These are phyloP conservation scores for Termitomyces sp. DNA, from an alignment of 768 basidiomycete genomes.

Conservation along the genomic window DNA sequence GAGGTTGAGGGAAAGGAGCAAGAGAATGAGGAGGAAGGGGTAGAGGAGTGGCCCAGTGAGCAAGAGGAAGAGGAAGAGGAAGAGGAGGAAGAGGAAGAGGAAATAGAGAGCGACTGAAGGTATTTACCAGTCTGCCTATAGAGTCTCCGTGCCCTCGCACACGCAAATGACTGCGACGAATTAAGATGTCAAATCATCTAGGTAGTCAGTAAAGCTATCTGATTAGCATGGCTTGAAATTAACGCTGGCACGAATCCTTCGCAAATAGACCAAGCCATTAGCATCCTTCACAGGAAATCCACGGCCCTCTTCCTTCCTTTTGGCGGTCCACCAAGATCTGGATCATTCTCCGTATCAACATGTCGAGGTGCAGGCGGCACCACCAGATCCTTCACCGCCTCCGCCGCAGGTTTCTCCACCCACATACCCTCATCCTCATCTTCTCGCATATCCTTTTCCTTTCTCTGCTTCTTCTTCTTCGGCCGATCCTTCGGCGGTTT, in stretches of 20 bases:
- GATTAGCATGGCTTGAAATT: not conserved
- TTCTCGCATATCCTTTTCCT: slow-evolving; percentile 22
- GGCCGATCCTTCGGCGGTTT: slow-evolving; percentile 32
- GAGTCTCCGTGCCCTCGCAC: not conserved
- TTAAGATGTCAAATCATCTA: not conserved
- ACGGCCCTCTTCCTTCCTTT: slow-evolving; percentile 65
- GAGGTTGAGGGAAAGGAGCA: slow-evolving; percentile 21
- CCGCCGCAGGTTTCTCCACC: slow-evolving; percentile 60
- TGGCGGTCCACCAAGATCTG: slow-evolving; percentile 14
- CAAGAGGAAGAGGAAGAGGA: slow-evolving; percentile 5
- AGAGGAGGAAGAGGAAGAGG: slow-evolving; percentile 1
- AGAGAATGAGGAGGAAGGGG: not conserved
- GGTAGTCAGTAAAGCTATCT: not conserved
- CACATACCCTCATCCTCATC: slow-evolving; percentile 56
- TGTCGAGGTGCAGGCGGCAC: slow-evolving; percentile 8
- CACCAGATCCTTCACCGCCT: slow-evolving; percentile 35
- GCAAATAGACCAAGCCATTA: not conserved
- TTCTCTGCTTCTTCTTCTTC: slow-evolving; percentile 43
- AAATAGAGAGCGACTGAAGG: slow-evolving; percentile 13
- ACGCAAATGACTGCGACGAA: not conserved
- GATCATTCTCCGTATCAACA: slow-evolving; percentile 11
- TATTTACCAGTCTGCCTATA: not conserved
- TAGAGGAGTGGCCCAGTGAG: slow-evolving; percentile 1
- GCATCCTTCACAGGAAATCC: slow-evolving; percentile 59
- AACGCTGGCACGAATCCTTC: not conserved